Base-by-base conservation (phyloP, 768 basidiomycete genomes). In the Gloeophyllum trabeum region DNA sequence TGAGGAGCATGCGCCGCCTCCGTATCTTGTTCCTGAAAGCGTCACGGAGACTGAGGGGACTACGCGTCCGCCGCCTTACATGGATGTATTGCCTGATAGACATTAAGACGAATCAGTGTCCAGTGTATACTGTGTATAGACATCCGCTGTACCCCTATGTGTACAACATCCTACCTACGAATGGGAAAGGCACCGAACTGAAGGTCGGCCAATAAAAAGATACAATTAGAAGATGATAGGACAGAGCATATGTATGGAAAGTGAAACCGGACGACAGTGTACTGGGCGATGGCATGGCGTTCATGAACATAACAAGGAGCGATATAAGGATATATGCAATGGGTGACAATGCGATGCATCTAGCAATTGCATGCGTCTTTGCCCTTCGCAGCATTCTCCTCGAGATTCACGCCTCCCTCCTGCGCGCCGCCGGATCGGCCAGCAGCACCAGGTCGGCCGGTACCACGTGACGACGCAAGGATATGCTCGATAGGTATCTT, bases 401-500 rank as follows among this genome's bases (percentile, higher is more conserved):
- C 76, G 46, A 90, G 67, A 54, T 77, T 85, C 37, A 91, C 82
- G 35, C 64, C 67, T 43, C 70, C 76, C 49, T 70, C 69, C 40
- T 69, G 57, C 34, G 65, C 61, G 46, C 73, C 74, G 4, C 66
- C 57, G 46, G 81, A 75, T 48, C 60, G 63, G 30, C 74, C 69
- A 4, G 71, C 60, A 43, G 67, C 67, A 46, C 79, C 80, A 43
- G 76, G 67, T 51, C 81, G 76, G 20, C 77, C 77, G 20, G 75
- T 66, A 38, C 79, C 78, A 35, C 84, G 79, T 30, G 83, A 79
- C 10, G 92, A 84, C 39, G 89, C 88, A 50, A 92, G 64, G 53
- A 96, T 92, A 51, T 90, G 85, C 54, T 98, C 94, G 58, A 97
- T 87, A n/a, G 83, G 83, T 53, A 85, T 81, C 54, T 82, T 82